Base-by-base conservation (phyloP, 2,329 filamentous ascomycete species). In the Rhexocercosporidium sp. region DNA sequence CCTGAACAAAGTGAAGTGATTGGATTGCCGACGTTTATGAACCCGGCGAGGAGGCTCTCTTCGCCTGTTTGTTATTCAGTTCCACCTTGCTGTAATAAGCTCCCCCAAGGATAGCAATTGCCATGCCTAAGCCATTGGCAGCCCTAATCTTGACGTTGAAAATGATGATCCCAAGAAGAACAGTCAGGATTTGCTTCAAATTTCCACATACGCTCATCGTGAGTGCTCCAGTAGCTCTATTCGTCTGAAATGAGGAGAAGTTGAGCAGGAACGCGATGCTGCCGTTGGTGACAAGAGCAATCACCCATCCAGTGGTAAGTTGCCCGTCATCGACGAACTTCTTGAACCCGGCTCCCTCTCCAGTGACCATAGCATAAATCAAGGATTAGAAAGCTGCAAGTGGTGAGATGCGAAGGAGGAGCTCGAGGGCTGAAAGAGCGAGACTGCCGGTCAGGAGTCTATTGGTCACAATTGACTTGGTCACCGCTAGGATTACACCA, bases 381-480 rank as follows among this genome's bases (percentile, higher is more conserved):
- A 88, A 72, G 18, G 85, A 85, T 76, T 88, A 86, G 44, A 84
- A 72, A 46, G 83, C 85, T 12, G 88, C 87, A 9, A 90, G 81
- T 1, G 87, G 88, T 14, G 85, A 87, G 85, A 89, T 86, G 76
- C 86, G 83, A 73, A 87, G 81, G n/a, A 89, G 82, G 20, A 89
- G 82, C 74, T 90, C 88, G 68, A 88, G 80, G 1, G 86, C 83
- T 0, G 85, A 83, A 3, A 89, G 82, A 22, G 83, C 82, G 31
- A 89, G 81, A 3, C 82, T 81, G 37, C 86, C 87, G 9, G 87
- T 90, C 85, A 89, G 88, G 73, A 90, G 83, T 73, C 85, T 84
- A 78, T 90, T 90, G 41, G 87, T 88, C 34, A 86, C 85, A 39
- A 90, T 85, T 1, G 87, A 89, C 81, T 90, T 90, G 77, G 85